phyloP scores from a whole-genome alignment of 495 filamentous ascomycete genomes.

The Geoglossum glabrum region DNA sequence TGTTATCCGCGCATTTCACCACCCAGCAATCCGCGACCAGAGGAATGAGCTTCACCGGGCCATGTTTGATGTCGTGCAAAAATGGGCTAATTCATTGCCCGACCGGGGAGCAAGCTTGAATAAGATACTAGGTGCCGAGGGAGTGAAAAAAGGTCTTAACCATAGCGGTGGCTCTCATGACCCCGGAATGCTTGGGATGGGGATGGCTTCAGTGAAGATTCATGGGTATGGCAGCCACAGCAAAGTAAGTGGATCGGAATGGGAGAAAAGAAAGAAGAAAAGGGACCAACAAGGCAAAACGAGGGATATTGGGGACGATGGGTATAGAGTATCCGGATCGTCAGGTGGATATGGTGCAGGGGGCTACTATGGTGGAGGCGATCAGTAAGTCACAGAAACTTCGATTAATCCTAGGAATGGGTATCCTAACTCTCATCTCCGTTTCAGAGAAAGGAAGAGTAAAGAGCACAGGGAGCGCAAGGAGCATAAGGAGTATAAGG shows the following conservation, averaged over 20 bases:
- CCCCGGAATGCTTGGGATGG: not conserved
- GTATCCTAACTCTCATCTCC: not conserved
- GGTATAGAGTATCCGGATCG: not conserved
- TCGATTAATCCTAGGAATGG: not conserved
- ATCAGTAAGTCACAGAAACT: not conserved
- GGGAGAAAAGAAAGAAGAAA: slow-evolving; percentile 1
- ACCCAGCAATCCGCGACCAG: slow-evolving; percentile 7
- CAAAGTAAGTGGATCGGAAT: not conserved
- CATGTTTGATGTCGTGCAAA: slow-evolving; percentile 5
- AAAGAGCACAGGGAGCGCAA: not conserved
- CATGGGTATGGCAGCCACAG: not conserved
- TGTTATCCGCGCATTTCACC: slow-evolving; percentile 5
- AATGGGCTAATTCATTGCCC: slow-evolving; percentile 1
- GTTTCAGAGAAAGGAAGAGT: not conserved
- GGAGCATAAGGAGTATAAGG: not conserved
- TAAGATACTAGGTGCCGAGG: slow-evolving; percentile 5
- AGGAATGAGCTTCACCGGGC: slow-evolving; percentile 3
- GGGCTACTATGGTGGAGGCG: not conserved
- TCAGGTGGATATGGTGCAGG: not conserved
- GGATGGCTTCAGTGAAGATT: not conserved
- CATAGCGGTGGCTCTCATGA: not conserved
- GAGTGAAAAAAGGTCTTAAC: slow-evolving; percentile 4
- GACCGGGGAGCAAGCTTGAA: slow-evolving; percentile 4
- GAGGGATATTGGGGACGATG: not conserved
- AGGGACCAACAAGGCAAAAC: not conserved